Evolutionary conservation across 1,139 yeast genomes (phyloP).

Genomic region (Eremothecium cymbalariae): DNA sequence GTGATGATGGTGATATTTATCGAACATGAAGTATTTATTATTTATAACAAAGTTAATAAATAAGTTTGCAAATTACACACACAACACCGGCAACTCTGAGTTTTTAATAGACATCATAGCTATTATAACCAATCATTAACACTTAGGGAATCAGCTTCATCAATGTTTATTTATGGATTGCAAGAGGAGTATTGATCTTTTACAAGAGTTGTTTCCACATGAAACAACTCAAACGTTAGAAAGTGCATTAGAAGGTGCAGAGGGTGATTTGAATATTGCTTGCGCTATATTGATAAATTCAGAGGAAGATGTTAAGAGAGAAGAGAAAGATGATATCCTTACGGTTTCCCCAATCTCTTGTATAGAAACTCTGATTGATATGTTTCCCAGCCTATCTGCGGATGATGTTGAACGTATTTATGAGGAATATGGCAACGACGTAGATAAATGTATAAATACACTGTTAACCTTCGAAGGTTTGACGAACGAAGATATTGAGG

Average conservation of each 20-base stretch:
- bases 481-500: slow-evolving; percentile 12
- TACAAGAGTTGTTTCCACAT: slow-evolving; percentile 22
- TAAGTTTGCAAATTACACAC: too few relatives aligned
- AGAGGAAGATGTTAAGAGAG: slow-evolving; percentile 7
- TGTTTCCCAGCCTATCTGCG: slow-evolving; percentile 15
- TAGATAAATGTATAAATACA: slow-evolving; percentile 16
- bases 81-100: too few relatives aligned
- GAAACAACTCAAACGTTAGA: slow-evolving; percentile 9
- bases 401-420: slow-evolving; percentile 11
- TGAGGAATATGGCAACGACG: slow-evolving; percentile 9
- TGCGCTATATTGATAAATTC: slow-evolving; percentile 23
- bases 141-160: too few relatives aligned
- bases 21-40: background rate
- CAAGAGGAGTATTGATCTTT: slow-evolving; percentile 6
- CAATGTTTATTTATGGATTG: too few relatives aligned
- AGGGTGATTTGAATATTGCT: slow-evolving; percentile 22
- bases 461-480: slow-evolving; percentile 18
- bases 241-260: slow-evolving; percentile 17
- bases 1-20: background rate
- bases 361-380: slow-evolving; percentile 9
- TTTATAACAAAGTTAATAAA: background rate
- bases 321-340: slow-evolving; percentile 3
- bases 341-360: slow-evolving; percentile 4
- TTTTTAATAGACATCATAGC: too few relatives aligned
- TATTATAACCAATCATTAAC: background rate